Evolutionary conservation across 2,329 filamentous ascomycete genomes (phyloP), one percentile per base, ranked within the genome.

Genomic region (Trichocomaceae sp.): DNA sequence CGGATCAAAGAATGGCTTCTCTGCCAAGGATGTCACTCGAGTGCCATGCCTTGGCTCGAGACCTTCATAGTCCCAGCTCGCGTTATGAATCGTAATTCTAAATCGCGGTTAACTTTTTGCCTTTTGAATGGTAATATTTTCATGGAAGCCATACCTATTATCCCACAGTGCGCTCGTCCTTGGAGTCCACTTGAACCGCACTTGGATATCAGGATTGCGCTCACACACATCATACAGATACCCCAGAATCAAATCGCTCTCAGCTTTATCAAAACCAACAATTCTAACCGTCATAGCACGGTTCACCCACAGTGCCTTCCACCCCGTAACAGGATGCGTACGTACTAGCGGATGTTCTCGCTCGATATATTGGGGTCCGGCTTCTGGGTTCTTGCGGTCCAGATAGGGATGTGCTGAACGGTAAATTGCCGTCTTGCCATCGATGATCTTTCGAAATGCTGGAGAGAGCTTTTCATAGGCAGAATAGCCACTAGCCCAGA

Each of bases 401-500:
- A 88, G 76, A 61, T 88, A 88, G 0, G 78, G 70, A 63, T 88
- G 85, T 0, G 85, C 82, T 5, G 82, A 86, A 7, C 75, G 72
- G 63, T 87, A 88, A 1, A 88, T 79, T 19, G 84, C 86, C 4
- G 78, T 69, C 56, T 76, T 79, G 5, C 85, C 85, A 61, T 88
- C 85, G 57, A 88, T 85, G 51, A 88, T 81, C 65, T 80, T 80
- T 41, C 85, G 83, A 71, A 89, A 88, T 2, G 74, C 79, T 0
- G 85, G 86, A 1, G 83, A 86, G 0, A 88, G 77, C 69, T 88
- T 88, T 68, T 87, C 84, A 61, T 89, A 89, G 0, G 85, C 85
- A 0, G 81, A 74, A 64, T 88, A 88, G 1, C 85, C 84, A 56
- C 79, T 83, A 0, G 85, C 83, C 85, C 86, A 89, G 0, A 88